Evolutionary conservation across 305 asterid genomes (phyloP).

Genomic region (Fraxinus sp.): DNA sequence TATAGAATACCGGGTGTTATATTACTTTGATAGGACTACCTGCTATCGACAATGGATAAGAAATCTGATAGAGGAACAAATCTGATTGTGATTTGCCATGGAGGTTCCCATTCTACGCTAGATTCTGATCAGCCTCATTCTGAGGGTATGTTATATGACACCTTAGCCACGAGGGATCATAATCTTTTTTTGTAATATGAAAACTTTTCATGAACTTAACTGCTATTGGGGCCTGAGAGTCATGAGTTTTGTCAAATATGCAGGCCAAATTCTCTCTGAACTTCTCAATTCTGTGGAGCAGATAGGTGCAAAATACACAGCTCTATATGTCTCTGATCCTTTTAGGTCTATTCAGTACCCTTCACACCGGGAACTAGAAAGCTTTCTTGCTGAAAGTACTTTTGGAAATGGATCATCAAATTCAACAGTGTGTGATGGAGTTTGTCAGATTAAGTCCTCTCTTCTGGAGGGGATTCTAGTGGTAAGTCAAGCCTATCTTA

Average conservation of each 20-base stretch:
- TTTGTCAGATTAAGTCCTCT: conserved; percentile 85
- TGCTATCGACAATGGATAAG: conserved; percentile 57
- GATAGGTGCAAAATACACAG: conserved; percentile 65
- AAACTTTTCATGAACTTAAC: conserved; percentile 15
- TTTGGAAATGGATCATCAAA: conserved; percentile 43
- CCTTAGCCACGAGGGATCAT: conserved; percentile 8
- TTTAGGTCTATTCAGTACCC: conserved; percentile 42
- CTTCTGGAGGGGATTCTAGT: conserved; percentile 86
- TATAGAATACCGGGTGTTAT: conserved; percentile 10
- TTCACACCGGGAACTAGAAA: conserved; percentile 52
- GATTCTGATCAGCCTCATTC: conserved; percentile 49
- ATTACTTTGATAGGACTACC: conserved; percentile 53
- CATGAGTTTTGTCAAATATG: conserved; percentile 27
- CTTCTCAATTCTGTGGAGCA: conserved; percentile 61
- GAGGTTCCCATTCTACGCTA: conserved; percentile 34
- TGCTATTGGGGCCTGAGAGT: conserved; percentile 9
- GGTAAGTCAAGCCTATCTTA: conserved; percentile 48
- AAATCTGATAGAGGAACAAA: conserved; percentile 47
- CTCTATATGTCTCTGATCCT: conserved; percentile 81
- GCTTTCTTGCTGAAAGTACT: conserved; percentile 83
- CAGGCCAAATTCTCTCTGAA: conserved; percentile 73
- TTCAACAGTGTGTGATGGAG: conserved; percentile 67
- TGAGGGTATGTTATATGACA: conserved; percentile 50
- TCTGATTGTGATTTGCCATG: conserved; percentile 72
- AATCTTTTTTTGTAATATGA: background rate